Conservation (phyloP, 805 yeast genomes). For the Schwanniomyces occidentalis region DNA sequence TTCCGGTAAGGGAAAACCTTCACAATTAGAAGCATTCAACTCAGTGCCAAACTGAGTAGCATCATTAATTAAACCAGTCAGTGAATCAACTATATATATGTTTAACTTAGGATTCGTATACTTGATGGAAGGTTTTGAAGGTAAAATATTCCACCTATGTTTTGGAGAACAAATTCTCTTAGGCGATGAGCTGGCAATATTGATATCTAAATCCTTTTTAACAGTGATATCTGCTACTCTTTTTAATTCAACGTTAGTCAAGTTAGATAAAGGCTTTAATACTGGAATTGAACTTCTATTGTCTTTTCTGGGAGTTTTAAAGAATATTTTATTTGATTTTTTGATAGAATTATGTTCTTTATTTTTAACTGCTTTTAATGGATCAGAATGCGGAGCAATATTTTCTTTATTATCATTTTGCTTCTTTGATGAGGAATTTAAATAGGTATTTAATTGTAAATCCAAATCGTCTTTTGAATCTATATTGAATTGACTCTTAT, state of each 20-base stretch:
- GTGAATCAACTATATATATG: slow-evolving; percentile 59
- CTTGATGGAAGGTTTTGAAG: slow-evolving; percentile 34
- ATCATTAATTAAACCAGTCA: slow-evolving; percentile 59
- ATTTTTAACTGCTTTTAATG: slow-evolving; percentile 19
- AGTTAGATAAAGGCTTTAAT: slow-evolving; percentile 25
- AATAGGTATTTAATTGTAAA: slow-evolving; percentile 25
- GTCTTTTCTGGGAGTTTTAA: slow-evolving; percentile 17
- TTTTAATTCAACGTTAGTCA: slow-evolving; percentile 15
- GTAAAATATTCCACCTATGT: slow-evolving; percentile 17
- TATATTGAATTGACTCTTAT: slow-evolving; percentile 15
- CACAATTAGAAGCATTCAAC: slow-evolving; percentile 60
- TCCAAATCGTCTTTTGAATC: slow-evolving; percentile 30
- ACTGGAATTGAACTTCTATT: slow-evolving; percentile 22
- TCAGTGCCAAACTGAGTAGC: slow-evolving; percentile 73
- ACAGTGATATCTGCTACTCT: slow-evolving; percentile 5
- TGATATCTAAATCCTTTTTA: slow-evolving; percentile 5
- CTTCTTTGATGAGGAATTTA: slow-evolving; percentile 9
- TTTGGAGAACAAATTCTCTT: slow-evolving; percentile 47
- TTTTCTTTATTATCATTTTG: slow-evolving; percentile 33
- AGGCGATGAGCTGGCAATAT: slow-evolving; percentile 27
- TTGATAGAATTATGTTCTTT: slow-evolving; percentile 15
- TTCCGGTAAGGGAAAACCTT: slow-evolving; percentile 63
- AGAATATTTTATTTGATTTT: slow-evolving; percentile 20
- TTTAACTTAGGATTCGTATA: slow-evolving; percentile 16
- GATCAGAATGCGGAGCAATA: slow-evolving; percentile 23